Evolutionary conservation across 2,329 filamentous ascomycete species (phyloP).

Genomic region (Teratosphaeria nubilosa): DNA sequence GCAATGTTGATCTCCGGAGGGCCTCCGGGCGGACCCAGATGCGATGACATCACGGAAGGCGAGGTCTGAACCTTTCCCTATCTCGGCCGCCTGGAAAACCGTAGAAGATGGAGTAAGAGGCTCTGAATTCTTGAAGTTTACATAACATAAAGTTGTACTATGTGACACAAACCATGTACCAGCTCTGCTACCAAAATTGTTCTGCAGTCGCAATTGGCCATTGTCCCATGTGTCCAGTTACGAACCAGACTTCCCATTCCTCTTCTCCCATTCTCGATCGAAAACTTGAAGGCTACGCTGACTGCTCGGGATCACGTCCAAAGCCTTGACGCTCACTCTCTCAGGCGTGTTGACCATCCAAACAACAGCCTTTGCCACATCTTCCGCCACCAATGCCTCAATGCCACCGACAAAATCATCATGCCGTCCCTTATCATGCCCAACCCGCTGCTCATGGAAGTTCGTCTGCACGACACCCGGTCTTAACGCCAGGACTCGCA

Average conservation of each 20-base stretch:
- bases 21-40: not conserved
- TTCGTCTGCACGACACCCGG: conserved; percentile 41
- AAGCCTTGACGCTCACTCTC: conserved; percentile 35
- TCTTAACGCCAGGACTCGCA: conserved; percentile 37
- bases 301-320: conserved; percentile 39
- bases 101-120: not conserved
- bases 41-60: not conserved
- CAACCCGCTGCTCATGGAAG: conserved; percentile 39
- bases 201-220: not conserved
- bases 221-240: not conserved
- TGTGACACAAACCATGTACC: too few species aligned
- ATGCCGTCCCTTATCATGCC: conserved; percentile 33
- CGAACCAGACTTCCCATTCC: conserved; percentile 1
- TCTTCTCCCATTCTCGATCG: conserved; percentile 26
- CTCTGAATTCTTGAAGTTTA: too few species aligned
- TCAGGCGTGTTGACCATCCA: conserved; percentile 35
- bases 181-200: not conserved
- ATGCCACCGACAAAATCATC: conserved; percentile 38
- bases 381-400: conserved; percentile 33
- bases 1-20: not conserved
- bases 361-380: conserved; percentile 34
- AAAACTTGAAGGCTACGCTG: conserved; percentile 29
- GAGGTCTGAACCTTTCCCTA: not conserved
- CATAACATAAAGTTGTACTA: too few species aligned
- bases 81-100: not conserved